Base-by-base conservation (phyloP, 192 early-diverging fungal genomes). In the Funneliformis mosseae region DNA sequence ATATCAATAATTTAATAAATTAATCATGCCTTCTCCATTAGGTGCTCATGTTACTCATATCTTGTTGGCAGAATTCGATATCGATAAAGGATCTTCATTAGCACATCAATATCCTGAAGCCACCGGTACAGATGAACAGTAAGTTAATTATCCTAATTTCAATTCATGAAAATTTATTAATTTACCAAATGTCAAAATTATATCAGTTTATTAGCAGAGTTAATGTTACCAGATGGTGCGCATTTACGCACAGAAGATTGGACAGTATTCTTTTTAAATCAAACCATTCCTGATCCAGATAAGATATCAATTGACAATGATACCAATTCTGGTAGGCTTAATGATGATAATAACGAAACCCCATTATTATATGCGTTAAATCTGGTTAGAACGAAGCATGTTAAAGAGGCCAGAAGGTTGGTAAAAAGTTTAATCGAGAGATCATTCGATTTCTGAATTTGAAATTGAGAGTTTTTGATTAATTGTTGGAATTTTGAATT, bases 141-240 rank as follows among this genome's bases (percentile, higher is more conserved):
- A 87, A 74, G 79, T 83, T 18, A n/a, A 14, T 63, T 38, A 2
- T 77, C 25, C 21, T 46, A 27, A 50, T 45, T 28, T 23, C 25
- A 21, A 45, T 23, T 45, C 7, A 72, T 23, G 6, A 8, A 21
- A 7, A 71, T 7, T 45, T 14, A 14, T 39, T 71, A 23, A 61
- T 59, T 16, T 76, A 16, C 18, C 23, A 27, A 64, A 5, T 33
- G 6, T 59, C 11, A 76, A 23, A 23, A 45, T 27, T 25, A 61
- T 63, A 16, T 33, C 68, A 94, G 93, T 81, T 85, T 91, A n/a
- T 85, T 98, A 63, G 95, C 97, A n/a, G 97, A 98, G 76, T 91
- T 97, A 50, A 98, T 98, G 97, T 84, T 98, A 77, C 97, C 97
- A 6, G 97, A 98, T 83, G 97, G 97, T 4, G 94, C 96, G 21